phyloP scores from a whole-genome alignment of 495 filamentous ascomycete genomes.

The Jackrogersella minutella region DNA sequence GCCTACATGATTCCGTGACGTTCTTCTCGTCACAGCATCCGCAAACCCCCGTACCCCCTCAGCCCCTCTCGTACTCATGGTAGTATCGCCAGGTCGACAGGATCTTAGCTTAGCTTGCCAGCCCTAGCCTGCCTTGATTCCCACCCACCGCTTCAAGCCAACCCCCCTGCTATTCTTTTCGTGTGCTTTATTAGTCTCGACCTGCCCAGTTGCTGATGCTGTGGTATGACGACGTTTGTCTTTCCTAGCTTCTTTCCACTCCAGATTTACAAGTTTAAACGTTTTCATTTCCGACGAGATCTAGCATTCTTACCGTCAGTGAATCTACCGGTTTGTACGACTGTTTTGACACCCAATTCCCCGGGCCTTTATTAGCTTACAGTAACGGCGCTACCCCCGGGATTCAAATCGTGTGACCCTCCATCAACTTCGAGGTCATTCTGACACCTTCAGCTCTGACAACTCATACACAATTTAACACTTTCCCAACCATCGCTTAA shows the following conservation, averaged over 20 bases:
- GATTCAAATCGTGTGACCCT: conserved; percentile 51
- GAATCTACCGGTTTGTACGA: conserved; percentile 35
- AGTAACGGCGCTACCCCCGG: conserved; percentile 32
- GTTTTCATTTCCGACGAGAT: conserved; percentile 29
- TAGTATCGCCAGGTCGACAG: conserved; percentile 34
- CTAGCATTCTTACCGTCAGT: conserved; percentile 24
- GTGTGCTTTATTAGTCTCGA: conserved; percentile 34
- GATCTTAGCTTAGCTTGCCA: conserved; percentile 35
- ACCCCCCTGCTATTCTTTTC: conserved; percentile 36
- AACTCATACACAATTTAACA: conserved; percentile 1
- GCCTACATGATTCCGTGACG: conserved; percentile 31
- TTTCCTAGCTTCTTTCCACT: conserved; percentile 34
- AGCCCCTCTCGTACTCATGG: conserved; percentile 17
- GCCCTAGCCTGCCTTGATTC: conserved; percentile 42
- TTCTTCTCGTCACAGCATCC: conserved; percentile 29
- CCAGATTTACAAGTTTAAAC: conserved; percentile 19
- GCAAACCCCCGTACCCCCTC: conserved; percentile 8
- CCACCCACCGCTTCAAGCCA: conserved; percentile 38
- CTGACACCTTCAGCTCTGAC: conserved; percentile 36
- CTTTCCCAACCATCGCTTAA: conserved; percentile 18
- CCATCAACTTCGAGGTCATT: conserved; percentile 28
- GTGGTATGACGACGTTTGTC: conserved; percentile 60
- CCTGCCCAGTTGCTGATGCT: conserved; percentile 36
- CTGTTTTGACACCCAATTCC: conserved; percentile 34
- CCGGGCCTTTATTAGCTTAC: conserved; percentile 25